Conservation (phyloP, 305 asterid species). For the Rubia peregrina region DNA sequence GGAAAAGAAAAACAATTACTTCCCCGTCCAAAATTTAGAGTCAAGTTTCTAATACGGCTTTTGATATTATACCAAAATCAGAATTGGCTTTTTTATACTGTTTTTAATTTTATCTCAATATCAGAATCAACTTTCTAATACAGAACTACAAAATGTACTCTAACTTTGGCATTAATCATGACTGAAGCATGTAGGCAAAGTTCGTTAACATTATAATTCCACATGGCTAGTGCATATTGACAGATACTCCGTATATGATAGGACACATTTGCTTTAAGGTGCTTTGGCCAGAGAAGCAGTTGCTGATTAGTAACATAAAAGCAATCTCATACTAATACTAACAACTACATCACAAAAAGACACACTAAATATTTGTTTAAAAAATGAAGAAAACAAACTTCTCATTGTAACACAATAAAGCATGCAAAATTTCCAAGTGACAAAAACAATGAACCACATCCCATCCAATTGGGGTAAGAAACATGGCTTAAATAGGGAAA, state of each 20-base stretch:
- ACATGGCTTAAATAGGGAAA: neutral
- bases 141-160: neutral
- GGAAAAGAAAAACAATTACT: no score
- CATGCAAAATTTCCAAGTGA: neutral
- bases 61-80: neutral
- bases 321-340: neutral
- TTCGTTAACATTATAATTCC: neutral
- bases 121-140: neutral
- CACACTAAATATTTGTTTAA: conserved; percentile 1
- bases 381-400: neutral
- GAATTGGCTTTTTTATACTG: neutral
- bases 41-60: neutral
- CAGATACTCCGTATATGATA: neutral
- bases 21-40: neutral
- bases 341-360: neutral
- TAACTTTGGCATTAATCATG: neutral
- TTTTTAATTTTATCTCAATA: neutral
- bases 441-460: neutral
- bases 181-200: neutral
- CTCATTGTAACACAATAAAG: neutral
- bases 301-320: neutral
- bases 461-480: neutral
- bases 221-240: neutral
- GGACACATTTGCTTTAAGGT: conserved; percentile 3
- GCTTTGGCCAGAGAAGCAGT: conserved; percentile 1